Evolutionary conservation across 192 early-diverging fungal genomes (phyloP).

Genomic region (Dispira simplex): DNA sequence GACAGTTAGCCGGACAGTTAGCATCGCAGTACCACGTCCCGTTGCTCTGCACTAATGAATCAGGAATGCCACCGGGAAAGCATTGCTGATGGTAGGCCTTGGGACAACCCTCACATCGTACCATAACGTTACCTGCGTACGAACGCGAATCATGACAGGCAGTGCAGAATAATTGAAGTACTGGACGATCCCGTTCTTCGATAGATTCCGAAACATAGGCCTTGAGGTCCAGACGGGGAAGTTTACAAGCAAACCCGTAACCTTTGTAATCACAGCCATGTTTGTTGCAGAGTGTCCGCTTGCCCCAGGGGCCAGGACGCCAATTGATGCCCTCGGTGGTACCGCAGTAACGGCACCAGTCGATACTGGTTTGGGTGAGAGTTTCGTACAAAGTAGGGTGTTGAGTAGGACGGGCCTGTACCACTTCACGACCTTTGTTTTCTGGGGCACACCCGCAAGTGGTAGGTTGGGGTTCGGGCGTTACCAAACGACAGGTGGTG

Average conservation of each 20-base stretch:
- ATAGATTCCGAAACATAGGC: constrained; percentile 59
- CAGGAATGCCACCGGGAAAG: constrained; percentile 23
- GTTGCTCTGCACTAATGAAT: constrained; percentile 26
- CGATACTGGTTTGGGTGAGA: constrained; percentile 40
- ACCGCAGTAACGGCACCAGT: constrained; percentile 91
- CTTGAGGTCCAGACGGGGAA: constrained; percentile 69
- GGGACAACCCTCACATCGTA: constrained; percentile 75
- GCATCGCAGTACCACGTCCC: constrained; percentile 49
- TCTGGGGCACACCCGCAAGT: not conserved
- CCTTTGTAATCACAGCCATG: constrained; percentile 94
- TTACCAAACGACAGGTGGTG: not conserved
- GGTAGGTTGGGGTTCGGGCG: not conserved
- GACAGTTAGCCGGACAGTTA: constrained; percentile 35
- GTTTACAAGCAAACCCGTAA: constrained; percentile 80
- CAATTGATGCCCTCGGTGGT: constrained; percentile 79
- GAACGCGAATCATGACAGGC: constrained; percentile 57
- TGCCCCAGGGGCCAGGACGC: constrained; percentile 90
- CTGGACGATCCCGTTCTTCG: constrained; percentile 63
- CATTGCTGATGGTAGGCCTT: constrained; percentile 69
- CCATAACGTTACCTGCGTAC: constrained; percentile 37
- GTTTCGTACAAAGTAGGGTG: constrained; percentile 44
- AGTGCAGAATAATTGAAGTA: constrained; percentile 77
- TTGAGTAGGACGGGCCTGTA: constrained; percentile 14
- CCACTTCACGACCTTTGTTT: not conserved
- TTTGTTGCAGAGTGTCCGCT: constrained; percentile 89